These are phyloP conservation scores for Aspergillus sp. DNA, from an alignment of 2,329 filamentous ascomycete genomes.

Conservation along the genomic window DNA sequence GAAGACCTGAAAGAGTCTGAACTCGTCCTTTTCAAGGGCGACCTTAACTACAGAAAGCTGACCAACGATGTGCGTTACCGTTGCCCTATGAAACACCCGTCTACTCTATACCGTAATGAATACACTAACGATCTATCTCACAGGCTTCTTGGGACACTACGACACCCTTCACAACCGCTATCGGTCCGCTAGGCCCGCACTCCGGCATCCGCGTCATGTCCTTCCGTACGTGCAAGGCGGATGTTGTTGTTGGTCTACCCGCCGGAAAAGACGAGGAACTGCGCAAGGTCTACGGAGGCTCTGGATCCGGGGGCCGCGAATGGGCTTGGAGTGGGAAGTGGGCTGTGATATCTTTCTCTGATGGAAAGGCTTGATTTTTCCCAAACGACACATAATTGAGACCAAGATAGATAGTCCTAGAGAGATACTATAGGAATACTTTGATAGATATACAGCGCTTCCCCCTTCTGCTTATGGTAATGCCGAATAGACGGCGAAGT, in stretches of 20 bases:
- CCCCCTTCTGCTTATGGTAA: no score
- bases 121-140: neutral
- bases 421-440: no score
- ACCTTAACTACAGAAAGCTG: slow-evolving; percentile 93
- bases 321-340: slow-evolving; percentile 98
- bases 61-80: slow-evolving; percentile 72
- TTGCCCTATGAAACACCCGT: neutral
- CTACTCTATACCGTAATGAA: neutral
- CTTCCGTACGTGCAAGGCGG: slow-evolving; percentile 92
- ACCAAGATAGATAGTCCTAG: neutral
- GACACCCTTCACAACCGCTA: slow-evolving; percentile 78
- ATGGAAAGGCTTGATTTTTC: slow-evolving; percentile 55
- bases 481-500: no score
- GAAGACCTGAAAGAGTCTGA: slow-evolving; percentile 80
- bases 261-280: slow-evolving; percentile 81
- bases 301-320: slow-evolving; percentile 67
- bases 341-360: slow-evolving; percentile 86
- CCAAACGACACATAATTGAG: neutral
- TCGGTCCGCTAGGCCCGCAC: slow-evolving; percentile 78
- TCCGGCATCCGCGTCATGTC: slow-evolving; percentile 84
- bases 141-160: slow-evolving; percentile 80
- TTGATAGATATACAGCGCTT: no score
- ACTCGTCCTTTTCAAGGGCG: slow-evolving; percentile 94
- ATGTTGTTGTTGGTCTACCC: slow-evolving; percentile 87
- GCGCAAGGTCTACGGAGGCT: slow-evolving; percentile 66